Base-by-base conservation (phyloP, 768 basidiomycete species). In the Tulasnella sp. region DNA sequence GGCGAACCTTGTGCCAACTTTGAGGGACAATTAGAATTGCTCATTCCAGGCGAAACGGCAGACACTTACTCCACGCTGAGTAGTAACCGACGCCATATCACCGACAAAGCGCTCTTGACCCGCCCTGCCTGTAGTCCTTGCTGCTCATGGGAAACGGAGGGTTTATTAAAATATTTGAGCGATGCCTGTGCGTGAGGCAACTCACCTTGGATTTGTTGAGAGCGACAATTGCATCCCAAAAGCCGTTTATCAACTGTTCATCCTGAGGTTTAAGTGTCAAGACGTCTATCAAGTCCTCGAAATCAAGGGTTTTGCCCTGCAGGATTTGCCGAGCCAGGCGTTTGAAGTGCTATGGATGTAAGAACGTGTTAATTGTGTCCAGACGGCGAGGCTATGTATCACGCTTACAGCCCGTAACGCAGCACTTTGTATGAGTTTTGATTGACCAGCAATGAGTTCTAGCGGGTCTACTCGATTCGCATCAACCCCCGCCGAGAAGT, bases 1-100 rank as follows among this genome's bases (percentile, higher is more conserved):
- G 52, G 37, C 52, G 62, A 62, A 72, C 52, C 26, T 29, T 44
- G 35, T 36, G 52, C 71, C 71, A 72, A 39, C 71, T 69, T 22
- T 72, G 40, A 26, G 9, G 5, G 19, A 12, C 59, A 71, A n/a
- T 32, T 19, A 26, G 35, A 72, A 36, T 26, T 12, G 37, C 39
- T 32, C n/a, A 37, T 7, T 42, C 2, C 17, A 29, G 52, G n/a
- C 36, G 41, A 32, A n/a, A 6, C 29, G 4, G 19, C 12, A 65
- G 35, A 62, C 34, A 83, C 89, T 74, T 79, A 96, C 95, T 97
- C 87, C 78, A 98, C 94, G 67, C 92, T 89, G 67, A 90, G 84
- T 78, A 91, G 96, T 62, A 96, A 86, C 36, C 95, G 84, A 40
- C 95, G 86, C 95, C 95, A 98, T 17, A 92, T 84, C 37, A 87